phyloP scores from a whole-genome alignment of 768 basidiomycete species.

The Mycena haematopus region DNA sequence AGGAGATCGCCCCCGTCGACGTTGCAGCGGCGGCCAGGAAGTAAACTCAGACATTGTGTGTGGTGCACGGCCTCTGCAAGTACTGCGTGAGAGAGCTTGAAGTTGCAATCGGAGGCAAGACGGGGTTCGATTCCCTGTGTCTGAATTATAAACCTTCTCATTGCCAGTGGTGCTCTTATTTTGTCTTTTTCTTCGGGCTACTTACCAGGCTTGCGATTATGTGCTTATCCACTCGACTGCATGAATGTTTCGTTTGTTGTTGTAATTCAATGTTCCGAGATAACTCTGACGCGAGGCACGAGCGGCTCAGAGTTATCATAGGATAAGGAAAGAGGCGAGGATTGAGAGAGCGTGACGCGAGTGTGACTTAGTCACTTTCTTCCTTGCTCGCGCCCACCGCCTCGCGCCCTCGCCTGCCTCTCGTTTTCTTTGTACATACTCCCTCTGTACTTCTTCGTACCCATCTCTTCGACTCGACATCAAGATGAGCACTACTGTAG shows the following conservation, averaged over 20 bases:
- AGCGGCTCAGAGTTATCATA: neutral
- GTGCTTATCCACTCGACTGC: too few species aligned
- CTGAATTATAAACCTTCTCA: too few species aligned
- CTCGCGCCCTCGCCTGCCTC: neutral
- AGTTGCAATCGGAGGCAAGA: neutral
- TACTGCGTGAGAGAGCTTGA: too few species aligned
- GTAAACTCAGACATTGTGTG: slow-evolving; percentile 4
- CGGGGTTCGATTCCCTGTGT: slow-evolving; percentile 13
- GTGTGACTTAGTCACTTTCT: neutral
- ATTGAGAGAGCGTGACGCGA: neutral
- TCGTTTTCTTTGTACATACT: neutral
- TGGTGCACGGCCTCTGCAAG: neutral
- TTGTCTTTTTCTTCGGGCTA: too few species aligned
- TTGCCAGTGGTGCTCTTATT: too few species aligned
- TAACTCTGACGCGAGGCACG: neutral
- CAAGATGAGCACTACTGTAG: too few species aligned
- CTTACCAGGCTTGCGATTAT: too few species aligned
- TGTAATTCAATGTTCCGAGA: too few species aligned
- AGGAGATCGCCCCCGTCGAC: too few species aligned
- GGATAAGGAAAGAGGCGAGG: neutral
- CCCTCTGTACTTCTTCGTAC: neutral
- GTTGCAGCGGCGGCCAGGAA: too few species aligned
- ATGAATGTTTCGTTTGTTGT: too few species aligned
- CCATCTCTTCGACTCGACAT: neutral
- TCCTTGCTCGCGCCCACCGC: too few species aligned